Conservation (phyloP, 2,329 filamentous ascomycete genomes). For the Diaporthe sp. region DNA sequence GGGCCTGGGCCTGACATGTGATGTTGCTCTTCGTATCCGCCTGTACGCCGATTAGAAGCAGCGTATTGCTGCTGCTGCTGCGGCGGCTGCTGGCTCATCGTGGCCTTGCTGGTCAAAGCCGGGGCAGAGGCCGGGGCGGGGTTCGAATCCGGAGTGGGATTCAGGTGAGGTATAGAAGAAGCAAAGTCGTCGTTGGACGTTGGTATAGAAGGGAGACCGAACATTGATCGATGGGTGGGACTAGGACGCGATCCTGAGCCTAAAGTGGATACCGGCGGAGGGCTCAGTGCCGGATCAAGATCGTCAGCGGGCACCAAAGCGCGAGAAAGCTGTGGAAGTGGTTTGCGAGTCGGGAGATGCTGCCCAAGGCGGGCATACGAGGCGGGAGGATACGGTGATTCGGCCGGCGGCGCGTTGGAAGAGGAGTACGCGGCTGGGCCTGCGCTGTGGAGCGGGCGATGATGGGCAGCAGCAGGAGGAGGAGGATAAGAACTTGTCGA, state of each 20-base stretch:
- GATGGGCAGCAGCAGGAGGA: background rate
- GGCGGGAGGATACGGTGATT: background rate
- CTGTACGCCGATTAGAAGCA: conserved; percentile 53
- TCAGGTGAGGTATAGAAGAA: conserved; percentile 39
- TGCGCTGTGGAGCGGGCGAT: background rate
- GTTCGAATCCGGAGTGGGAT: conserved; percentile 12
- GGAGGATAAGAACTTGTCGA: conserved; percentile 26
- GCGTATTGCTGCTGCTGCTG: conserved; percentile 50
- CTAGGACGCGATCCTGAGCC: conserved; percentile 21
- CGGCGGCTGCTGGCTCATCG: conserved; percentile 55
- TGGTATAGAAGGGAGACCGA: conserved; percentile 40
- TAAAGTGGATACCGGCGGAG: conserved; percentile 4
- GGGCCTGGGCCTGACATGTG: conserved; percentile 62
- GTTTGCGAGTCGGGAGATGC: conserved; percentile 5
- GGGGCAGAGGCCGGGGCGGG: conserved; percentile 10
- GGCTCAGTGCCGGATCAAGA: conserved; percentile 23
- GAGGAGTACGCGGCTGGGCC: conserved; percentile 21
- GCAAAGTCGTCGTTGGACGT: conserved; percentile 41
- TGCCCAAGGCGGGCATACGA: conserved; percentile 12
- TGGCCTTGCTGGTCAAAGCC: conserved; percentile 32
- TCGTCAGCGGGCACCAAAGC: conserved; percentile 19
- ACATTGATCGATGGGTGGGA: conserved; percentile 32
- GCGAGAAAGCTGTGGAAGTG: conserved; percentile 25
- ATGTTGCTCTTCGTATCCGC: conserved; percentile 61
- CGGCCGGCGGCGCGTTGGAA: background rate